Evolutionary conservation across 169 alveolate genomes (phyloP).

Genomic region (Cryptosporidium ryanae): DNA sequence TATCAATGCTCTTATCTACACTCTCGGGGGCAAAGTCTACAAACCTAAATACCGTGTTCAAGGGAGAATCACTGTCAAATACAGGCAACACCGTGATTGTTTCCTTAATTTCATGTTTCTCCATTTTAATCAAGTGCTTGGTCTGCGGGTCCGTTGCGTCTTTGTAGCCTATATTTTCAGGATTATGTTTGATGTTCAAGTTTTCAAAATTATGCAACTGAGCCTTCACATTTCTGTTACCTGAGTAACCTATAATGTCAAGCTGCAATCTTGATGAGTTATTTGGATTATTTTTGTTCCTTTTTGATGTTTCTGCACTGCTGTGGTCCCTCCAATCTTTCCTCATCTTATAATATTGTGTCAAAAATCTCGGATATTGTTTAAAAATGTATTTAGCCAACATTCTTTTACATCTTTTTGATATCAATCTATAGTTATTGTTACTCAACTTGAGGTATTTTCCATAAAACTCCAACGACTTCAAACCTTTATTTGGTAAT

Average conservation of each 20-base stretch:
- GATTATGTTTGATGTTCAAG: constrained; percentile 35
- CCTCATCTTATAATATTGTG: constrained; percentile 43
- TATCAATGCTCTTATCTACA: background rate
- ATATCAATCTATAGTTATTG: constrained; percentile 33
- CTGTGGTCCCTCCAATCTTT: constrained; percentile 40
- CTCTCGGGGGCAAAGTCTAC: constrained; percentile 5
- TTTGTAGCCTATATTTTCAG: background rate
- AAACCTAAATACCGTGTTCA: constrained; percentile 11
- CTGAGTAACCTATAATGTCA: constrained; percentile 55
- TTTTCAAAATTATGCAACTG: constrained; percentile 42
- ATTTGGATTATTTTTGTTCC: constrained; percentile 32
- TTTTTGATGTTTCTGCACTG: constrained; percentile 3
- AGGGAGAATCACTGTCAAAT: constrained; percentile 15
- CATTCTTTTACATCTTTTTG: constrained; percentile 55
- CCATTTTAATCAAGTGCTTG: constrained; percentile 45
- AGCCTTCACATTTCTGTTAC: constrained; percentile 42
- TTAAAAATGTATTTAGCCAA: constrained; percentile 68
- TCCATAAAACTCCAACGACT: constrained; percentile 38
- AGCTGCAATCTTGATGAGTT: constrained; percentile 52
- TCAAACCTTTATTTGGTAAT: background rate
- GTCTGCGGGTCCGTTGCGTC: constrained; percentile 26
- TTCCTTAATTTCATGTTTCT: constrained; percentile 16
- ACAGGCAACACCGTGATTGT: constrained; percentile 25
- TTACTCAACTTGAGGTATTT: constrained; percentile 26
- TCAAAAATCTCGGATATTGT: constrained; percentile 56